These are phyloP conservation scores for Sporobolomyces phaffii DNA, from an alignment of 768 basidiomycete species.

Conservation along the genomic window DNA sequence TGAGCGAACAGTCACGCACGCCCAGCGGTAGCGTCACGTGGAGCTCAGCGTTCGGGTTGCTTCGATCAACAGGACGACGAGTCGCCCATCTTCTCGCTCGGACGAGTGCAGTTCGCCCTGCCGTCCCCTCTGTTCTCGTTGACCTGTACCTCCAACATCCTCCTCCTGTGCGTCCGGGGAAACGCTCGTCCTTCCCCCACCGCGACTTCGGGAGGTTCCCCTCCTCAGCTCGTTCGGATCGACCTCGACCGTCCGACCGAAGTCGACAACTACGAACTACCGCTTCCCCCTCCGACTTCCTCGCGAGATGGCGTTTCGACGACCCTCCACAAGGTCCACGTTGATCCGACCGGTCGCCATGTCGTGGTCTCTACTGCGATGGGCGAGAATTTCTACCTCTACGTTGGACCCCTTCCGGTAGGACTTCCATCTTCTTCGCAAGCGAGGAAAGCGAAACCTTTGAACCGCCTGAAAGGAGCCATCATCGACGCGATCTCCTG, in stretches of 20 bases:
- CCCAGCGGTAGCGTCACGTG: not conserved
- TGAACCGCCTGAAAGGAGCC: constrained; percentile 70
- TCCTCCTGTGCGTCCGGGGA: constrained; percentile 34
- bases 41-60: too few relatives aligned
- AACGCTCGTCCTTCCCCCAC: constrained; percentile 28
- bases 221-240: constrained; percentile 54
- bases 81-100: constrained; percentile 32
- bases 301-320: not conserved
- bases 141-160: constrained; percentile 35
- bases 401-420: constrained; percentile 47
- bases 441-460: constrained; percentile 72
- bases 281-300: constrained; percentile 55
- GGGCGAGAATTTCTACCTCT: constrained; percentile 92
- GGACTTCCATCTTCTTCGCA: constrained; percentile 44
- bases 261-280: constrained; percentile 63
- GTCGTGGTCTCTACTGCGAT: constrained; percentile 75
- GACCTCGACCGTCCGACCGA: constrained; percentile 82
- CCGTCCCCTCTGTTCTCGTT: constrained; percentile 20
- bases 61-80: constrained; percentile 17
- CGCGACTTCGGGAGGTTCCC: constrained; percentile 6
- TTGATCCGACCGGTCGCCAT: constrained; percentile 89
- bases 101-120: constrained; percentile 36
- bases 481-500: constrained; percentile 86
- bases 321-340: constrained; percentile 69
- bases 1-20: not conserved